phyloP scores from a whole-genome alignment of 2,329 filamentous ascomycete species.

The Fusarium concolor region DNA sequence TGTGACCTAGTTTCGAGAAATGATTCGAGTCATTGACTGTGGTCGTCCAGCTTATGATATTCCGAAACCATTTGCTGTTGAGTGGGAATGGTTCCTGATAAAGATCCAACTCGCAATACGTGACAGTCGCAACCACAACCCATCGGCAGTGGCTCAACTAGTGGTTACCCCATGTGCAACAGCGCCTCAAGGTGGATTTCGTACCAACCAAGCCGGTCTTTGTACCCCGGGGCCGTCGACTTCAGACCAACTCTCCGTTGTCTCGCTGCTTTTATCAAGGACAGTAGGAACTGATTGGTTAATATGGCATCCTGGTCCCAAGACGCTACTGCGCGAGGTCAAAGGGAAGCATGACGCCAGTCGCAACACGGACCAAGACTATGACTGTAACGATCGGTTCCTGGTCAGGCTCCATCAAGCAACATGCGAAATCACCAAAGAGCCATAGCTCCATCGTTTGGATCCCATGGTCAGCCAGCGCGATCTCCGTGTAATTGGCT shows the following conservation, averaged over 20 bases:
- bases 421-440: conserved; percentile 12
- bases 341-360: conserved; percentile 29
- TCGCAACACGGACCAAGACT: conserved; percentile 23
- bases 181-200: conserved; percentile 27
- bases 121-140: conserved; percentile 12
- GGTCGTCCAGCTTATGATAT: not conserved
- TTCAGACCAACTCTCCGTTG: conserved; percentile 4
- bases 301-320: conserved; percentile 4
- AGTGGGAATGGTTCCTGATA: conserved; percentile 5
- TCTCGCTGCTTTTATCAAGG: conserved; percentile 4
- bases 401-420: conserved; percentile 19
- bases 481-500: conserved; percentile 17
- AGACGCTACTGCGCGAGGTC: conserved; percentile 26
- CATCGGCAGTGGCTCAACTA: conserved; percentile 28
- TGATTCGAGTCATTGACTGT: not conserved
- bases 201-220: conserved; percentile 17
- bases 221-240: not conserved
- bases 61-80: conserved; percentile 10
- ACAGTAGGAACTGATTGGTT: conserved; percentile 18
- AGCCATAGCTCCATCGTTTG: conserved; percentile 24
- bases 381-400: conserved; percentile 21
- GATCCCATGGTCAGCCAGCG: conserved; percentile 21
- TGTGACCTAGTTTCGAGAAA: conserved; percentile 9
- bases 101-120: conserved; percentile 4
- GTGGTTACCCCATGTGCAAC: conserved; percentile 23